A percentile compares a stretch with the other conserved stretches of the same genome.
These are phyloP conservation scores for Tolypocladium album DNA, from an alignment of 2,329 filamentous ascomycete species.

Conservation along the genomic window DNA sequence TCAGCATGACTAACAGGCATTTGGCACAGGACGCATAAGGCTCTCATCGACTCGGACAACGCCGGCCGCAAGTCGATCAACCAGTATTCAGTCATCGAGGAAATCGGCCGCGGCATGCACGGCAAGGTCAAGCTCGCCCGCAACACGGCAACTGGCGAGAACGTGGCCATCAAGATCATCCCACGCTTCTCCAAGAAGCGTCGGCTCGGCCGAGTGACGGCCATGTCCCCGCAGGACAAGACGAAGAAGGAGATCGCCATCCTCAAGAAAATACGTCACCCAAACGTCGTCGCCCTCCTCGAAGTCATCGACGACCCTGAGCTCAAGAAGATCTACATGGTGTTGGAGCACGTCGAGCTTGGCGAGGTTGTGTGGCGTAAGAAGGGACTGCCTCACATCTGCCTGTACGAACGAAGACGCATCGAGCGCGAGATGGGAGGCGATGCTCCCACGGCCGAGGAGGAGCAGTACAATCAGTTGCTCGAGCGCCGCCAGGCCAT, in stretches of 20 bases:
- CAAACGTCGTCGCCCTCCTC: constrained; percentile 90
- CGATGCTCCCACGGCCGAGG: constrained; percentile 45
- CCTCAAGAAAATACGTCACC: constrained; percentile 92
- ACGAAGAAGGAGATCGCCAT: constrained; percentile 96
- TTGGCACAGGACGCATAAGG: constrained; percentile 64
- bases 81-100: constrained; percentile 92
- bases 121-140: constrained; percentile 95
- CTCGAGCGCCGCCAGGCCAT: constrained; percentile 47
- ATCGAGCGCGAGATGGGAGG: constrained; percentile 62
- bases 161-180: constrained; percentile 97
- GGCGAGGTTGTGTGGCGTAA: constrained; percentile 93
- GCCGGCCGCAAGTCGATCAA: constrained; percentile 94
- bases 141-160: constrained; percentile 62
- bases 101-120: constrained; percentile 90
- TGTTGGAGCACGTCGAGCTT: constrained; percentile 87
- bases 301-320: constrained; percentile 97
- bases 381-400: constrained; percentile 75
- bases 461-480: constrained; percentile 49
- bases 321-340: constrained; percentile 95
- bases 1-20: background rate
- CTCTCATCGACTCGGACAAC: constrained; percentile 79
- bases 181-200: constrained; percentile 89
- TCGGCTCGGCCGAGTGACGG: constrained; percentile 73
- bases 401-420: constrained; percentile 69
- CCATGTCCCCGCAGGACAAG: constrained; percentile 58